These are phyloP conservation scores for Fusarium metavorans DNA, from an alignment of 2,329 filamentous ascomycete species.

Conservation along the genomic window DNA sequence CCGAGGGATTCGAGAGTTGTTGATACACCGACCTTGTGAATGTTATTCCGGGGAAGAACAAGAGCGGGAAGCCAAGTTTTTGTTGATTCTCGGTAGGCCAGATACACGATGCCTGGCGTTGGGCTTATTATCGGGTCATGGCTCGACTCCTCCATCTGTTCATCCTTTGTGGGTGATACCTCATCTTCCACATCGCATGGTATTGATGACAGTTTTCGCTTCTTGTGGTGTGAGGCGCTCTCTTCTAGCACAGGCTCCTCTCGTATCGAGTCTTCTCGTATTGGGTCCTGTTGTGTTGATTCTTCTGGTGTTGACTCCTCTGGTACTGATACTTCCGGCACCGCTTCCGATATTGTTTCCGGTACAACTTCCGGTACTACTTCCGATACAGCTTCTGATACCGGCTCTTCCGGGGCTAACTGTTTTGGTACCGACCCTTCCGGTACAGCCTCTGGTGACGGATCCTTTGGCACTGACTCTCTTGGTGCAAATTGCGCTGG, in stretches of 20 bases:
- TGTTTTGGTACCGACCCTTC: not conserved
- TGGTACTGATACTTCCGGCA: not conserved
- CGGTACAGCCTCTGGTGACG: not conserved
- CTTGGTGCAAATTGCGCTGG: not conserved
- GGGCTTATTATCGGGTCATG: not conserved
- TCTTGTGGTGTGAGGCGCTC: not conserved
- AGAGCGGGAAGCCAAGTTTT: conserved; percentile 14
- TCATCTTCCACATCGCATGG: not conserved
- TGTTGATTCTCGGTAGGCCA: conserved; percentile 8
- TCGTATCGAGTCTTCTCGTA: not conserved
- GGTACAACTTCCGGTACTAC: not conserved
- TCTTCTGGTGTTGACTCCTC: not conserved
- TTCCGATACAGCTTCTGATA: not conserved
- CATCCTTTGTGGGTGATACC: not conserved
- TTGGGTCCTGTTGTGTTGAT: not conserved
- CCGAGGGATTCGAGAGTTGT: conserved; percentile 4
- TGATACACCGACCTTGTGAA: not conserved
- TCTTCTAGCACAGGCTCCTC: not conserved
- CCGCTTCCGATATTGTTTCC: not conserved
- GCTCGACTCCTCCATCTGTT: not conserved
- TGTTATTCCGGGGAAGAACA: not conserved
- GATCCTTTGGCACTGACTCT: not conserved
- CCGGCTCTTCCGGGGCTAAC: not conserved
- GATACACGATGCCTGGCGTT: not conserved
- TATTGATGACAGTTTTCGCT: not conserved